A percentile compares a stretch with the other conserved stretches of the same genome.
Evolutionary conservation across 257 asterid genomes (phyloP).

Genomic region (Cinchona pubescens): DNA sequence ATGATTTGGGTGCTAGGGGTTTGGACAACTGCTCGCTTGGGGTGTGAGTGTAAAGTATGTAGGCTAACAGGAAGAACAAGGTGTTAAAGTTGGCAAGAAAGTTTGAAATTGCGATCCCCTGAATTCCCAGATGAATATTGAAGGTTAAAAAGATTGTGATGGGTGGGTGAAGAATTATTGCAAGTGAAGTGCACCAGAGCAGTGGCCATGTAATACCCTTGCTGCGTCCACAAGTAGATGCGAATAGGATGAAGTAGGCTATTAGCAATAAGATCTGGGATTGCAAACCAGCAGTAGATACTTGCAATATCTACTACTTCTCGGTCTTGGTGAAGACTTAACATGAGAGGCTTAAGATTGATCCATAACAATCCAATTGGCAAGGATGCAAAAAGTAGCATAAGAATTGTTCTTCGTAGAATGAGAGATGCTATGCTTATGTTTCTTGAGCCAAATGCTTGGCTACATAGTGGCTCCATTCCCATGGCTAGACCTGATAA

Average conservation of each 20-base stretch:
- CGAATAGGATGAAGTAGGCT: conserved; percentile 85
- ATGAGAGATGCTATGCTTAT: conserved; percentile 43
- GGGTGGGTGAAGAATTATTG: conserved; percentile 69
- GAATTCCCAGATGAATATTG: conserved; percentile 61
- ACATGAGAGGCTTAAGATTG: conserved; percentile 69
- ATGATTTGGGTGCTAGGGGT: conserved; percentile 31
- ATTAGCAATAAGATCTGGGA: conserved; percentile 82
- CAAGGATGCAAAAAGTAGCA: conserved; percentile 62
- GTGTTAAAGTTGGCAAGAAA: conserved; percentile 53
- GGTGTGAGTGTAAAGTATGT: conserved; percentile 34
- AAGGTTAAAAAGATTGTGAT: conserved; percentile 69
- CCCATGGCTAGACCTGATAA: conserved; percentile 89
- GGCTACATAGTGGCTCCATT: conserved; percentile 94
- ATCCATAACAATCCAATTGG: conserved; percentile 80
- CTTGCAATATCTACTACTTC: conserved; percentile 63
- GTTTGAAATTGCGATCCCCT: conserved; percentile 71
- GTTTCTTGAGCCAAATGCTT: conserved; percentile 87
- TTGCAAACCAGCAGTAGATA: conserved; percentile 57
- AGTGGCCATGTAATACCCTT: conserved; percentile 84
- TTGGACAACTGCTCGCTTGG: conserved; percentile 29
- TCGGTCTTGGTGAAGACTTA: conserved; percentile 79
- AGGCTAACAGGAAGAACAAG: conserved; percentile 54
- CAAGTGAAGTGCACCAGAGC: conserved; percentile 69
- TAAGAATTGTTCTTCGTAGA: conserved; percentile 60
- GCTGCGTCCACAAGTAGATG: conserved; percentile 75